A percentile compares a stretch with the other conserved stretches of the same genome.
Evolutionary conservation across 495 filamentous ascomycete genomes (phyloP).

Genomic region (Xylaria nigripes): DNA sequence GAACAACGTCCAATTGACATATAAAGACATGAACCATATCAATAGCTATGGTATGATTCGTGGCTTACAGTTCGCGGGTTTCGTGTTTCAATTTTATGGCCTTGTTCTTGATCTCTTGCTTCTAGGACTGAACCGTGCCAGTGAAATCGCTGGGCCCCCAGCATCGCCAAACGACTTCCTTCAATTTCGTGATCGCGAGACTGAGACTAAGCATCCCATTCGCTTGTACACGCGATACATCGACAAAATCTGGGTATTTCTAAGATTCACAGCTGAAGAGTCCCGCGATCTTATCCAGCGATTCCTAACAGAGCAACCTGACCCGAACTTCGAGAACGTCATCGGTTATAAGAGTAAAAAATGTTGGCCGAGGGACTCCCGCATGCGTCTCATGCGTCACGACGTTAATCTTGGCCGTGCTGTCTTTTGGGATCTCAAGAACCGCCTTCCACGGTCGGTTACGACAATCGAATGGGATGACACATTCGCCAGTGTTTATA

Average conservation of each 20-base stretch:
- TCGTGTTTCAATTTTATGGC: constrained; percentile 99
- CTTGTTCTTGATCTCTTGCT: constrained; percentile 90
- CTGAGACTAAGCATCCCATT: constrained; percentile 89
- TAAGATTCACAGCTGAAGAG: constrained; percentile 87
- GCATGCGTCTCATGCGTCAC: constrained; percentile 98
- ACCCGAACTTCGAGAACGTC: constrained; percentile 99
- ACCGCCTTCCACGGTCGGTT: constrained; percentile 84
- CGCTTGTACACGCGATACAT: constrained; percentile 95
- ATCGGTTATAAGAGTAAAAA: constrained; percentile 99
- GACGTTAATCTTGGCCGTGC: constrained; percentile 97
- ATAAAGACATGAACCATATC: constrained; percentile 99
- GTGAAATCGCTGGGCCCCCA: constrained; percentile 95
- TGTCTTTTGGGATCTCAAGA: constrained; percentile 99
- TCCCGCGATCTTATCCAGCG: constrained; percentile 94
- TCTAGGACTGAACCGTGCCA: constrained; percentile 87
- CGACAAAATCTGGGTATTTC: constrained; percentile 97
- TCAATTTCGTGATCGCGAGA: constrained; percentile 86
- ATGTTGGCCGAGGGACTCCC: constrained; percentile 95
- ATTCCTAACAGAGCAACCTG: constrained; percentile 95
- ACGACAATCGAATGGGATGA: constrained; percentile 99
- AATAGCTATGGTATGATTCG: constrained; percentile 99
- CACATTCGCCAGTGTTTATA: constrained; percentile 98
- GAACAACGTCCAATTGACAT: constrained; percentile 98
- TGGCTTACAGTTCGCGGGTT: constrained; percentile 93
- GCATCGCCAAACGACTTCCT: constrained; percentile 96